phyloP scores from a whole-genome alignment of 306 rosid genomes.

The Bauhinia variegata region DNA sequence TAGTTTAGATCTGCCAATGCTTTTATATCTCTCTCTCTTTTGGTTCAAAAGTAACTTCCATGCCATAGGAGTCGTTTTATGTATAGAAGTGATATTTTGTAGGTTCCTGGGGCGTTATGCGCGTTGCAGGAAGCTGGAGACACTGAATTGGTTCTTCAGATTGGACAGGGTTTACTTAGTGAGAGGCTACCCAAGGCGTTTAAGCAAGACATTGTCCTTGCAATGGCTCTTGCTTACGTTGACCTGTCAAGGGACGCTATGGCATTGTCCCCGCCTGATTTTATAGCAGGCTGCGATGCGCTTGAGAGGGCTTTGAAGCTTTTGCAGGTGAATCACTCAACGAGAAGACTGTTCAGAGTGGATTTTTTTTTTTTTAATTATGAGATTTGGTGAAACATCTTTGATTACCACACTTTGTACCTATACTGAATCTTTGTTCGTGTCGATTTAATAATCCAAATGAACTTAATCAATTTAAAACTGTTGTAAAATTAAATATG shows the following conservation, averaged over 20 bases:
- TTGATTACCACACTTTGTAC: not conserved
- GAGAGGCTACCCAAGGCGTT: conserved; percentile 89
- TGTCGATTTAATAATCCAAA: not conserved
- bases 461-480: not conserved
- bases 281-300: conserved; percentile 77
- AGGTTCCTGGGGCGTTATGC: conserved; percentile 97
- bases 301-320: conserved; percentile 95
- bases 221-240: conserved; percentile 84
- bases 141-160: conserved; percentile 68
- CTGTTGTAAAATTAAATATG: conserved; percentile 25
- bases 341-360: not conserved
- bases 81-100: conserved; percentile 29
- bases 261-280: conserved; percentile 80
- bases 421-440: not conserved
- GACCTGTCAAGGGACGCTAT: conserved; percentile 92
- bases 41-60: not conserved
- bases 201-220: conserved; percentile 92
- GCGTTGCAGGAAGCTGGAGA: conserved; percentile 93
- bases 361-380: not conserved
- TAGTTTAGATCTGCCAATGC: not conserved
- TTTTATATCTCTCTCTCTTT: not conserved
- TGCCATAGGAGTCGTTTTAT: not conserved
- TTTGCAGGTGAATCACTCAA: conserved; percentile 64
- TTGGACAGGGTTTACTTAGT: conserved; percentile 75
- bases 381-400: not conserved